Evolutionary conservation across 192 early-diverging fungal species (phyloP).

Genomic region (Glomus cerebriforme): DNA sequence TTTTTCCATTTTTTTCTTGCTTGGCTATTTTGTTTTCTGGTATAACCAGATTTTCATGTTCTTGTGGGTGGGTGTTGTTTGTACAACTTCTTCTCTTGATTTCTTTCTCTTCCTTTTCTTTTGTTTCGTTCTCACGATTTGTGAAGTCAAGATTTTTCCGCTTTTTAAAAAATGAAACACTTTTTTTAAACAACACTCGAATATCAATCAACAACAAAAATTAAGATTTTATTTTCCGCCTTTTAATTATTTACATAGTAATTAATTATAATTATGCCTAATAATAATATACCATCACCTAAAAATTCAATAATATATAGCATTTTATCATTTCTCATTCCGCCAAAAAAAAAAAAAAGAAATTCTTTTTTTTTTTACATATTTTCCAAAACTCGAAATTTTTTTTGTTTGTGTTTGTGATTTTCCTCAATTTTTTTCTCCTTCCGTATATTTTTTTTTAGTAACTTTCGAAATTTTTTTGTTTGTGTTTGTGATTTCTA

Average conservation of each 20-base stretch:
- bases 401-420: conserved; percentile 28
- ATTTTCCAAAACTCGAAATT: conserved; percentile 16
- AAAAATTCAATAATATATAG: not conserved
- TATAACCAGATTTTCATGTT: not conserved
- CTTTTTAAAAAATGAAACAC: too few relatives aligned
- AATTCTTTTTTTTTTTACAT: not conserved
- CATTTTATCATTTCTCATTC: not conserved
- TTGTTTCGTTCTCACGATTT: not conserved
- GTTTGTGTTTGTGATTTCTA: conserved; percentile 29
- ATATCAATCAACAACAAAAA: not conserved
- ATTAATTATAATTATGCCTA: not conserved
- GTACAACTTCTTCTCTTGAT: not conserved
- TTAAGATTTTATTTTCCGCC: not conserved
- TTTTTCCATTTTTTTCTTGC: not conserved
- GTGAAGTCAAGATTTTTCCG: not conserved
- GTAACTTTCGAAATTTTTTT: conserved; percentile 24
- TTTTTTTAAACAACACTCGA: not conserved
- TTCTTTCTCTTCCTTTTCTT: not conserved
- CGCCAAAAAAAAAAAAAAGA: not conserved
- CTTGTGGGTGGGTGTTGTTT: not conserved
- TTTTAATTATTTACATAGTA: too few relatives aligned
- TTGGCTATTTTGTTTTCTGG: not conserved
- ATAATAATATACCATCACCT: not conserved
- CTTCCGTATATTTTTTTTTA: not conserved
- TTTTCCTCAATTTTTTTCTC: conserved; percentile 17